A percentile compares a stretch with the other conserved stretches of the same genome.
Conservation (phyloP, 2,329 filamentous ascomycete genomes). For the Ceratocystiopsis sp. region DNA sequence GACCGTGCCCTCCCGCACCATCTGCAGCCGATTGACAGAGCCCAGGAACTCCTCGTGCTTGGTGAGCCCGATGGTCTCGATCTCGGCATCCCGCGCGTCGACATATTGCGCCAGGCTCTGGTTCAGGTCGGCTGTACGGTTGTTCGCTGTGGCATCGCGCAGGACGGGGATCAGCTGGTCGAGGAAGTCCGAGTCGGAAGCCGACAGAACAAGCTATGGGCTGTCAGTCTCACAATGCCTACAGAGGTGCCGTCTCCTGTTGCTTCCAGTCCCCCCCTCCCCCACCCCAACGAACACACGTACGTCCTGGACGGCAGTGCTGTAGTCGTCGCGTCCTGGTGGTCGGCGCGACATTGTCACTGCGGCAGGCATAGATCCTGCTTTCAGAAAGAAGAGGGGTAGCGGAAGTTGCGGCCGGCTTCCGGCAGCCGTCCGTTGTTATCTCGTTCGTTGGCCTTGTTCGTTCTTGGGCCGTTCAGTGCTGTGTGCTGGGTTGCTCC, state of each 20-base stretch:
- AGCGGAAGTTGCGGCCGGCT: too few species aligned
- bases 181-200: conserved; percentile 83
- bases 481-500: too few species aligned
- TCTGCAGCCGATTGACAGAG: conserved; percentile 86
- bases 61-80: conserved; percentile 83
- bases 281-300: background rate
- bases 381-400: too few species aligned
- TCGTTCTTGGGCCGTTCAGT: too few species aligned
- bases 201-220: conserved; percentile 71
- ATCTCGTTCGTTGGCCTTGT: too few species aligned
- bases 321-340: conserved; percentile 14
- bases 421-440: too few species aligned
- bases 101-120: conserved; percentile 70
- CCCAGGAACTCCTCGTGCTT: conserved; percentile 94
- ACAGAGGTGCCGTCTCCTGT: too few species aligned
- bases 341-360: conserved; percentile 11
- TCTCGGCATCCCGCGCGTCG: conserved; percentile 72
- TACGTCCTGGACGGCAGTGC: conserved; percentile 13
- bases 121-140: conserved; percentile 55
- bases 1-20: conserved; percentile 80
- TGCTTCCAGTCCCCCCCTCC: background rate
- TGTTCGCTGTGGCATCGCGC: conserved; percentile 69
- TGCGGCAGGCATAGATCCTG: background rate
- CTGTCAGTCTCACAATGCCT: too few species aligned
- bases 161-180: conserved; percentile 90